Evolutionary conservation across 2,329 filamentous ascomycete species (phyloP).

Genomic region (Clonostachys rhizophaga): DNA sequence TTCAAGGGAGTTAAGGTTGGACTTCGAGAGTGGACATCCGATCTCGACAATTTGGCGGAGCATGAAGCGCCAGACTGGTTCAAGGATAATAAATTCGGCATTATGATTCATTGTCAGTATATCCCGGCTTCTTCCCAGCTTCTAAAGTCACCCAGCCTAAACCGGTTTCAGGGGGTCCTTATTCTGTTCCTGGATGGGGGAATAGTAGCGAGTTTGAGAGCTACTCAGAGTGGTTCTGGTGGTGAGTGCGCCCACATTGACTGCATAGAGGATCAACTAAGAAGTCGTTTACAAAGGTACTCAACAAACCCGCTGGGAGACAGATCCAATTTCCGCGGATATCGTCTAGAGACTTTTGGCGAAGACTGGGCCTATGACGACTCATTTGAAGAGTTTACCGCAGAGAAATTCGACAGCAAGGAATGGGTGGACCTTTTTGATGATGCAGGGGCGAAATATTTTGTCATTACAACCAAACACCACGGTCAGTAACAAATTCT

Average conservation of each 20-base stretch:
- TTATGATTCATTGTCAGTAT: slow-evolving; percentile 10
- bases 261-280: slow-evolving; percentile 20
- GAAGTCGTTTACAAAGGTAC: too few relatives aligned
- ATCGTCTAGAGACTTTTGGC: slow-evolving; percentile 46
- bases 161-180: slow-evolving; percentile 5
- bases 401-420: slow-evolving; percentile 40
- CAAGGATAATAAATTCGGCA: slow-evolving; percentile 7
- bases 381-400: slow-evolving; percentile 48
- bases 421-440: slow-evolving; percentile 49
- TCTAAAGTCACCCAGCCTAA: slow-evolving; percentile 5
- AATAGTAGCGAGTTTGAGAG: slow-evolving; percentile 30
- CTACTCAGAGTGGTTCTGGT: slow-evolving; percentile 46
- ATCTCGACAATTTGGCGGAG: slow-evolving; percentile 10
- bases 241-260: slow-evolving; percentile 27
- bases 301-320: slow-evolving; percentile 16
- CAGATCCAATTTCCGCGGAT: slow-evolving; percentile 36
- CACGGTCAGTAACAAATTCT: background rate
- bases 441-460: slow-evolving; percentile 44
- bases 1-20: slow-evolving; percentile 20
- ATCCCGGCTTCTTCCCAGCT: slow-evolving; percentile 5
- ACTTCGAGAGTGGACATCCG: slow-evolving; percentile 23
- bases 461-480: slow-evolving; percentile 33
- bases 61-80: slow-evolving; percentile 7
- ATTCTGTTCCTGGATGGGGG: slow-evolving; percentile 33
- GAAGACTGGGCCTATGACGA: slow-evolving; percentile 49